phyloP scores from a whole-genome alignment of 2,329 filamentous ascomycete species.

The Seiridium cupressi region DNA sequence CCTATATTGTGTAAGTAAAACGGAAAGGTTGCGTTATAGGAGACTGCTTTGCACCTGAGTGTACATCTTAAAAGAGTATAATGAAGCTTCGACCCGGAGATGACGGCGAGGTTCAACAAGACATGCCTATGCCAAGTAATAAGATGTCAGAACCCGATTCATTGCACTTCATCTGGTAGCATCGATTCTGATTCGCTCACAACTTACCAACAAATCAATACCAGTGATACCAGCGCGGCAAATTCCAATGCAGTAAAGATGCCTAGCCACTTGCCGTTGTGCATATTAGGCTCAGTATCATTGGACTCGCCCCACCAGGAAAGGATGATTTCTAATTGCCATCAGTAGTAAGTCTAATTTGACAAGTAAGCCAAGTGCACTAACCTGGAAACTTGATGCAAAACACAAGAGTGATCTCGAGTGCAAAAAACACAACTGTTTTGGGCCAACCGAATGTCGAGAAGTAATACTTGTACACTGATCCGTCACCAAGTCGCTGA shows the following conservation, averaged over 20 bases:
- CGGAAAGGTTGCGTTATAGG: background rate
- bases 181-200: background rate
- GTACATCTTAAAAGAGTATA: constrained; percentile 5
- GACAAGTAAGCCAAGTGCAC: background rate
- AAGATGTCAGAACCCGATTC: background rate
- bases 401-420: constrained; percentile 5
- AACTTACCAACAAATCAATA: constrained; percentile 5
- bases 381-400: constrained; percentile 10
- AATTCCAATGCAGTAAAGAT: constrained; percentile 8
- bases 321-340: constrained; percentile 5
- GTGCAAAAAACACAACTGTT: constrained; percentile 7
- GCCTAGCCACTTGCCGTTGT: constrained; percentile 8
- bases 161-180: background rate
- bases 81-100: constrained; percentile 9
- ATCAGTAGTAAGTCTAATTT: background rate
- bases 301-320: constrained; percentile 10
- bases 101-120: constrained; percentile 7
- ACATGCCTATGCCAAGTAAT: constrained; percentile 1
- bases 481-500: constrained; percentile 7
- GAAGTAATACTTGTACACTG: constrained; percentile 12
- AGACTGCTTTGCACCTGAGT: constrained; percentile 1
- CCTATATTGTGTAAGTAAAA: constrained; percentile 19
- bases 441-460: constrained; percentile 5
- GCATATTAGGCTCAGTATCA: background rate
- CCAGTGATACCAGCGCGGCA: constrained; percentile 2